Evolutionary conservation across 139 green algal genomes (phyloP), one percentile per base, ranked within the genome.

Genomic region (Chlorella sorokiniana): DNA sequence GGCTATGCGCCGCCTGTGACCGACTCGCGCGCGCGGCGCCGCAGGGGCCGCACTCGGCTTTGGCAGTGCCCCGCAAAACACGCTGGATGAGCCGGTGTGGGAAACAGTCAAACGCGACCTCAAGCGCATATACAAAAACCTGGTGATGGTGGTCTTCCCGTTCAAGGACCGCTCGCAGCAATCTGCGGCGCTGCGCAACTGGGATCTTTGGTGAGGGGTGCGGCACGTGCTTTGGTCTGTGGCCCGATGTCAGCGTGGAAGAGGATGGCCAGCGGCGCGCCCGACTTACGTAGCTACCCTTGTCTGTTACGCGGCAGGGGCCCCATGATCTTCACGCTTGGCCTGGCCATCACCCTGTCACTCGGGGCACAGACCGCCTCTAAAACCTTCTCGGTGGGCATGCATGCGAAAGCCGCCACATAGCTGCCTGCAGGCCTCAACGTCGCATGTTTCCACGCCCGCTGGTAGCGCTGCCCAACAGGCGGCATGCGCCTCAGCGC

Each of bases 181-280:
- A 70, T 82, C 81, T 16, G 87, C 92, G 20, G 94, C 95, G 10
- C 83, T 99, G 59, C 76, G 94, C 7, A 98, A 99, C 79, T 99
- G 97, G 97, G 97, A 99, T 86, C 86, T 99, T 9, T 99, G 96
- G 54, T 63, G 54, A 63, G 54, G 23, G n/a, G n/a, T n/a, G n/a
- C n/a, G n/a, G n/a, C n/a, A n/a, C n/a, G n/a, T n/a, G n/a, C n/a
- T n/a, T n/a, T n/a, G n/a, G n/a, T n/a, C n/a, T n/a, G n/a, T n/a
- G n/a, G n/a, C n/a, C n/a, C n/a, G n/a, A n/a, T n/a, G n/a, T n/a
- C n/a, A n/a, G n/a, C n/a, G n/a, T n/a, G n/a, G n/a, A n/a, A n/a
- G n/a, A n/a, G n/a, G n/a, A n/a, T n/a, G n/a, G n/a, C n/a, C n/a
- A n/a, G n/a, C n/a, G n/a, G n/a, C n/a, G n/a, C n/a, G n/a, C n/a